Evolutionary conservation across 108 stramenopile species (phyloP).

Genomic region (Schizochytrium sp.): DNA sequence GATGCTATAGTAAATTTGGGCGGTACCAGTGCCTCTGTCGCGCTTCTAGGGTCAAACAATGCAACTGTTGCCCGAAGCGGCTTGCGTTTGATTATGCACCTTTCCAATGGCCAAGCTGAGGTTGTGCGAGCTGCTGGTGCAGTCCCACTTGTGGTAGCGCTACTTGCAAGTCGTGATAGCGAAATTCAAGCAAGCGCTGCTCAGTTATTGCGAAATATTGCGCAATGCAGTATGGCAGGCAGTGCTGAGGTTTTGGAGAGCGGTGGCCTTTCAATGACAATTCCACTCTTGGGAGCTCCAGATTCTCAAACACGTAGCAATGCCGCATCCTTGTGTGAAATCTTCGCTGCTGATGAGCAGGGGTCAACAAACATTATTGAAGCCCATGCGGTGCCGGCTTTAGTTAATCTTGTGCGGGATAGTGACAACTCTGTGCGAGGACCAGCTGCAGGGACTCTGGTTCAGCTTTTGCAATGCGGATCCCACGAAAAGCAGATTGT

Average conservation of each 20-base stretch:
- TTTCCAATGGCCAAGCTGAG: slow-evolving; percentile 57
- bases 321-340: slow-evolving; percentile 30
- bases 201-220: slow-evolving; percentile 46
- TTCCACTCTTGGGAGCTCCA: neutral
- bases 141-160: slow-evolving; percentile 26
- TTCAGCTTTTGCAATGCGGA: slow-evolving; percentile 16
- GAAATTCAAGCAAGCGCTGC: slow-evolving; percentile 49
- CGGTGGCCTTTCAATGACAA: slow-evolving; percentile 11
- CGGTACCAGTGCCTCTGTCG: slow-evolving; percentile 6
- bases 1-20: slow-evolving; percentile 21
- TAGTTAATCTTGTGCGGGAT: slow-evolving; percentile 7
- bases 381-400: slow-evolving; percentile 15
- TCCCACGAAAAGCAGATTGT: slow-evolving; percentile 36
- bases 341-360: slow-evolving; percentile 18
- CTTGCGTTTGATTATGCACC: neutral
- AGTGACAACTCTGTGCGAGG: slow-evolving; percentile 17
- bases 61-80: slow-evolving; percentile 47
- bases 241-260: neutral
- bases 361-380: neutral
- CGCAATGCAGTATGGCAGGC: slow-evolving; percentile 13
- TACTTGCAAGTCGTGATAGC: neutral
- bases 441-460: slow-evolving; percentile 46
- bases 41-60: neutral
- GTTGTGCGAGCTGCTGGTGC: slow-evolving; percentile 46
- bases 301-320: neutral